phyloP scores from a whole-genome alignment of 345 rosid species.

The Erucastrum elatum region DNA sequence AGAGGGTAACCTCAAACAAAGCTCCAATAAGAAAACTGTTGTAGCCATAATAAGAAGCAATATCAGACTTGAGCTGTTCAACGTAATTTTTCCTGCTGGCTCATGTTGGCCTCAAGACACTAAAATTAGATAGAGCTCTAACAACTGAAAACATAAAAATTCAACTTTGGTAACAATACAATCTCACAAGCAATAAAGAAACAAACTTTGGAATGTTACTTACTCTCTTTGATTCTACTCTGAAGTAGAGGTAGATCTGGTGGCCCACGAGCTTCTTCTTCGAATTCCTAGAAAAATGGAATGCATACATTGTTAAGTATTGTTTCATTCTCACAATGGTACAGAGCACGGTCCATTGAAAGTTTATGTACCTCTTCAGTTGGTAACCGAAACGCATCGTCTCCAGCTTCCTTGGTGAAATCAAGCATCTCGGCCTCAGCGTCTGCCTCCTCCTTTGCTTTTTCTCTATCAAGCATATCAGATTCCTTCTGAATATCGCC shows the following conservation, averaged over 20 bases:
- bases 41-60: conserved; percentile 85
- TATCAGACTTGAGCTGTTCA: conserved; percentile 71
- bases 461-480: conserved; percentile 42
- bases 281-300: conserved; percentile 59
- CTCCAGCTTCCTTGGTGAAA: conserved; percentile 49
- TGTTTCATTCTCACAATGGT: neutral
- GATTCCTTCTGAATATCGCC: conserved; percentile 55
- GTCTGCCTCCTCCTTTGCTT: conserved; percentile 48
- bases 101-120: conserved; percentile 63
- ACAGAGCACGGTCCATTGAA: too few relatives aligned
- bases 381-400: conserved; percentile 83
- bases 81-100: conserved; percentile 64
- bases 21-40: conserved; percentile 78
- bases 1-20: conserved; percentile 67
- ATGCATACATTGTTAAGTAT: neutral
- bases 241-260: conserved; percentile 76
- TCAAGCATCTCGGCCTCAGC: conserved; percentile 59
- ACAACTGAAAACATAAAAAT: conserved; percentile 51
- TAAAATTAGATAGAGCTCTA: conserved; percentile 80
- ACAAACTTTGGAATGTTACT: conserved; percentile 25
- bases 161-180: neutral
- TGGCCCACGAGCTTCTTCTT: conserved; percentile 69
- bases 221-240: conserved; percentile 83
- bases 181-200: neutral
- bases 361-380: conserved; percentile 59